Conservation (phyloP, 208 protist species). For the Trypanosoma mega region DNA sequence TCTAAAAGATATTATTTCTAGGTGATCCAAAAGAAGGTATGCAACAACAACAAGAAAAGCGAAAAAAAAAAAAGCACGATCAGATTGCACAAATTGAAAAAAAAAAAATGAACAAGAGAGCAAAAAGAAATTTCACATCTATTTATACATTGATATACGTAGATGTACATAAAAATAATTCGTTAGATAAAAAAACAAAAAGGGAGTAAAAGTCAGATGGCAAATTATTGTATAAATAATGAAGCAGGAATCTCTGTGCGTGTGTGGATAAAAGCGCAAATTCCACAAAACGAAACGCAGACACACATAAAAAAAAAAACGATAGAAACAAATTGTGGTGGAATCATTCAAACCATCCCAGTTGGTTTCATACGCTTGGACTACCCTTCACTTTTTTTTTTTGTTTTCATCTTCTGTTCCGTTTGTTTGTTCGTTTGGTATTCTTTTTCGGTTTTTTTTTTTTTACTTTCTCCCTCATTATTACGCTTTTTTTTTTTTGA, state of each 20-base stretch:
- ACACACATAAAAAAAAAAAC: no score
- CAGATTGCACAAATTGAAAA: neutral
- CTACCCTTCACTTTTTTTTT: neutral
- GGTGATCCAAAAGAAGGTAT: no score
- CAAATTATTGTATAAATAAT: no score
- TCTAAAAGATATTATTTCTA: no score
- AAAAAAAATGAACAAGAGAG: slow-evolving; percentile 1
- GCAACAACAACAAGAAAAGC: neutral
- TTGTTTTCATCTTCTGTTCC: neutral
- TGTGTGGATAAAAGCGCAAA: no score
- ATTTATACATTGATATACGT: slow-evolving; percentile 18
- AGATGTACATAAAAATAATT: neutral
- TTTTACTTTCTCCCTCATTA: neutral
- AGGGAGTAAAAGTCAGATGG: no score
- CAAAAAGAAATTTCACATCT: neutral
- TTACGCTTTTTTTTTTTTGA: slow-evolving; percentile 8
- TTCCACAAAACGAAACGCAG: no score
- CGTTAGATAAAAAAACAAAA: neutral
- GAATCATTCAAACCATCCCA: no score
- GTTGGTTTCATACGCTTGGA: no score
- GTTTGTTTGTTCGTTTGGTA: slow-evolving; percentile 3
- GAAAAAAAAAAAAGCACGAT: neutral
- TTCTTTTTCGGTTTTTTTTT: neutral
- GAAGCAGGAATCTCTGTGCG: no score
- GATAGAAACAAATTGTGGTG: no score